phyloP scores from a whole-genome alignment of 1,139 yeast species.

The Scheffersomyces stambukii region DNA sequence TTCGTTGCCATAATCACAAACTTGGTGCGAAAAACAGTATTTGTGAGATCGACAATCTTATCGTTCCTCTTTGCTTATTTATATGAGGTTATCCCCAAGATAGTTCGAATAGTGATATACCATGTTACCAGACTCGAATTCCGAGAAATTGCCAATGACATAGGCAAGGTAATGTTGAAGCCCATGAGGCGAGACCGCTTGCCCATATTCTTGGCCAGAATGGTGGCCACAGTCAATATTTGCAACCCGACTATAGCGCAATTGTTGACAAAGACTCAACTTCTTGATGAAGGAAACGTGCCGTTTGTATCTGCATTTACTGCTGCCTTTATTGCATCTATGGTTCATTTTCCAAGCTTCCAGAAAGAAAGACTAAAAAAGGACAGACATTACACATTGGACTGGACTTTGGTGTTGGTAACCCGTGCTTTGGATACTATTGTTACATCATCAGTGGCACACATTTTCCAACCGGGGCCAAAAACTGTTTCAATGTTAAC shows the following conservation, averaged over 20 bases:
- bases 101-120: slow-evolving; percentile 16
- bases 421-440: slow-evolving; percentile 21
- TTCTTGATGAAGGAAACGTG: slow-evolving; percentile 2
- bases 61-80: slow-evolving; percentile 35
- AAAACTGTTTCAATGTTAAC: background rate
- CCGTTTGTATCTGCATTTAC: slow-evolving; percentile 6
- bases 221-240: slow-evolving; percentile 17
- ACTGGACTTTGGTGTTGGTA: slow-evolving; percentile 20
- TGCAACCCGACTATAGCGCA: slow-evolving; percentile 11
- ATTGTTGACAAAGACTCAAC: slow-evolving; percentile 2
- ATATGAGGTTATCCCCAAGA: slow-evolving; percentile 30
- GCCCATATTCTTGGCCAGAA: slow-evolving; percentile 24
- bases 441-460: slow-evolving; percentile 15
- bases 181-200: slow-evolving; percentile 26
- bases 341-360: slow-evolving; percentile 17
- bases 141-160: slow-evolving; percentile 9
- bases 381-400: slow-evolving; percentile 19
- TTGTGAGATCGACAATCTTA: slow-evolving; percentile 13
- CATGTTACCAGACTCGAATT: slow-evolving; percentile 14
- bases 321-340: slow-evolving; percentile 18
- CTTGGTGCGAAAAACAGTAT: too few species aligned
- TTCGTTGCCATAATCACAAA: too few species aligned
- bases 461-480: slow-evolving; percentile 4
- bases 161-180: slow-evolving; percentile 13
- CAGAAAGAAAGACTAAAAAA: slow-evolving; percentile 12